Base-by-base conservation (phyloP, 2,329 filamentous ascomycete species). In the Fusarium tricinctum region DNA sequence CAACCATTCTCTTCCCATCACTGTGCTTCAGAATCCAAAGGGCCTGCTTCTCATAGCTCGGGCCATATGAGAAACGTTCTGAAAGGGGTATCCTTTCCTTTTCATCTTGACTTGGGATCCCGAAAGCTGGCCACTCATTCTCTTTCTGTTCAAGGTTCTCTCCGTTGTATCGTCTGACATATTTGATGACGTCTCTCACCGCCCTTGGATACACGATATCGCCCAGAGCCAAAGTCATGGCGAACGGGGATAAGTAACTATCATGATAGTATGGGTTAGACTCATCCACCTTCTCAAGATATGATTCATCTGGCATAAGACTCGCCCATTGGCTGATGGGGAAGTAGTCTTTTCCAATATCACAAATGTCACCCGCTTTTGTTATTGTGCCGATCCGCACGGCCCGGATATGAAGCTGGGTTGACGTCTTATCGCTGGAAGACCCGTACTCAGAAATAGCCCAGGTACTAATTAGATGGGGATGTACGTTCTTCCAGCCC, bases 71-170 rank as follows among this genome's bases (percentile, higher is more conserved):
- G 7, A 49, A 49, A 8, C 23, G 6, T 32, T 26, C 32, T 6
- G 13, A 14, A 2, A 49, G 30, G 8, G 32, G 32, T 9, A 48
- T 22, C 13, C n/a, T 35, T 35, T 47, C 46, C 8, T 22, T 33
- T 10, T 35, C 13, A 9, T 35, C 19, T 4, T 20, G 0, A 17
- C 8, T 23, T 13, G 19, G 46, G 9, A 23, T 10, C 8, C 46
- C 30, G 12, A 38, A 38, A 14, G 6, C 20, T 5, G 4, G 5
- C 9, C 32, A 7, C 14, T 33, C 15, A 4, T 23, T 13, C 5
- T 38, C 32, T 8, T 0, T 2, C 6, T 48, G 20, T n/a, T 23
- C 5, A 13, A 48, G 0, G 1, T 2, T 13, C 6, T 35, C 46
- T 6, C 46, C 46, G 8, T 48, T 48, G n/a, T 48, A 48, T 8